phyloP scores from a whole-genome alignment of 345 rosid species.

The Salix purpurea region DNA sequence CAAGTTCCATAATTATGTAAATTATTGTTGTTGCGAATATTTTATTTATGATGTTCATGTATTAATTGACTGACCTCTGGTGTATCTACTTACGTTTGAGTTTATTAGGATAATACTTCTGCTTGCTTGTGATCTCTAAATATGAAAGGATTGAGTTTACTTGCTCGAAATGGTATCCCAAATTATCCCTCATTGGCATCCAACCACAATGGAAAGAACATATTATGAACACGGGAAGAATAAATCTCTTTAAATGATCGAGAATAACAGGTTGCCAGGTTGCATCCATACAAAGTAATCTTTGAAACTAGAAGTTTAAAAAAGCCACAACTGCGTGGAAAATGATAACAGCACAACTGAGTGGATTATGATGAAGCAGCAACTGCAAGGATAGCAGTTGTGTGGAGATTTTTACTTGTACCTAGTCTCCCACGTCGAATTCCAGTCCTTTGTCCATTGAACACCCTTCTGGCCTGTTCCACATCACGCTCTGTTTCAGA shows the following conservation, averaged over 20 bases:
- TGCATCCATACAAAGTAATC: conserved; percentile 27
- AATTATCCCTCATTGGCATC: background rate
- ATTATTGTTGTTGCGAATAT: background rate
- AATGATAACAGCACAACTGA: background rate
- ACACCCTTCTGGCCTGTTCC: conserved; percentile 32
- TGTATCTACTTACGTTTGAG: too few species aligned
- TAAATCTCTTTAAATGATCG: conserved; percentile 4
- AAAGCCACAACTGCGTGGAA: background rate
- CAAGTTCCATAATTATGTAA: background rate
- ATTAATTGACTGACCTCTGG: background rate
- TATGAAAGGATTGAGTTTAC: background rate
- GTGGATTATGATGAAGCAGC: conserved; percentile 22
- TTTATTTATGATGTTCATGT: background rate
- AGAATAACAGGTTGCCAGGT: conserved; percentile 32
- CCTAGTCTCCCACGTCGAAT: conserved; percentile 38
- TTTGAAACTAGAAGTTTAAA: background rate
- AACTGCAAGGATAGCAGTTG: conserved; percentile 20
- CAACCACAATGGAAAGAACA: background rate
- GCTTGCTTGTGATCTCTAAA: background rate
- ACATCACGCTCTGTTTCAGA: conserved; percentile 33
- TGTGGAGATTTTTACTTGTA: conserved; percentile 11
- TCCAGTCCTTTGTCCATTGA: conserved; percentile 38
- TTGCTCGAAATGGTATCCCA: background rate
- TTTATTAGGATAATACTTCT: too few species aligned
- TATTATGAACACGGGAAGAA: background rate